Evolutionary conservation across 1,284 basidiomycete species (phyloP).

Genomic region (Hemileia vastatrix): DNA sequence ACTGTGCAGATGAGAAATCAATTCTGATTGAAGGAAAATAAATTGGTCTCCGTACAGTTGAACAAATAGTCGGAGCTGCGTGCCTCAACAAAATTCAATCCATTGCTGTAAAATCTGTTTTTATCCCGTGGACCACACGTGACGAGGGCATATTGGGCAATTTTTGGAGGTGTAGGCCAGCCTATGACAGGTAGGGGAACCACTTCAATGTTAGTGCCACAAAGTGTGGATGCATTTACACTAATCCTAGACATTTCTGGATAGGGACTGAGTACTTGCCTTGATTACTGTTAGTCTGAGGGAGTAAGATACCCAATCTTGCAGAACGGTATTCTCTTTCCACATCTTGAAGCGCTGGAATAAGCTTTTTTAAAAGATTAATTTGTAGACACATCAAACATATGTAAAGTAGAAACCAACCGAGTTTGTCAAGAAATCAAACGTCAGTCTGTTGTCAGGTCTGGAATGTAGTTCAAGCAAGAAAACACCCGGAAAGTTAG

Average conservation of each 20-base stretch:
- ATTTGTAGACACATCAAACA: too few relatives aligned
- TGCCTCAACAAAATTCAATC: slow-evolving; percentile 13
- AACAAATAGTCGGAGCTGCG: slow-evolving; percentile 16
- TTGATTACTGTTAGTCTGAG: too few relatives aligned
- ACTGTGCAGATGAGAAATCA: too few relatives aligned
- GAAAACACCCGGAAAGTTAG: slow-evolving; percentile 23
- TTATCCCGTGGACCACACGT: slow-evolving; percentile 21
- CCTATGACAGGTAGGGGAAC: too few relatives aligned
- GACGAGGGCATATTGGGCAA: slow-evolving; percentile 25
- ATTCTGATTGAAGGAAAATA: too few relatives aligned
- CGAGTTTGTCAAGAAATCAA: slow-evolving; percentile 9
- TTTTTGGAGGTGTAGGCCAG: slow-evolving; percentile 11
- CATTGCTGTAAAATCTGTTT: slow-evolving; percentile 25
- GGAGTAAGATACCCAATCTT: too few relatives aligned
- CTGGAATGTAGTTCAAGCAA: slow-evolving; percentile 25
- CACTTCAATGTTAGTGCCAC: too few relatives aligned
- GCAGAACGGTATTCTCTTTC: slow-evolving; percentile 20
- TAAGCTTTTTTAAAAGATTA: too few relatives aligned
- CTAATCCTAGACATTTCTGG: too few relatives aligned
- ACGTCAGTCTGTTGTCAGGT: slow-evolving; percentile 31
- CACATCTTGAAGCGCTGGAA: slow-evolving; percentile 12
- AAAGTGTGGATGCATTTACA: too few relatives aligned
- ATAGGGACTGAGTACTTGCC: too few relatives aligned
- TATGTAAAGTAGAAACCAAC: too few relatives aligned
- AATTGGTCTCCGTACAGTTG: slow-evolving; percentile 2